Percentiles rank a stretch among this genome's conserved stretches.
These are phyloP conservation scores for Neofusicoccum laricinum DNA, from an alignment of 2,329 filamentous ascomycete genomes.

Conservation along the genomic window DNA sequence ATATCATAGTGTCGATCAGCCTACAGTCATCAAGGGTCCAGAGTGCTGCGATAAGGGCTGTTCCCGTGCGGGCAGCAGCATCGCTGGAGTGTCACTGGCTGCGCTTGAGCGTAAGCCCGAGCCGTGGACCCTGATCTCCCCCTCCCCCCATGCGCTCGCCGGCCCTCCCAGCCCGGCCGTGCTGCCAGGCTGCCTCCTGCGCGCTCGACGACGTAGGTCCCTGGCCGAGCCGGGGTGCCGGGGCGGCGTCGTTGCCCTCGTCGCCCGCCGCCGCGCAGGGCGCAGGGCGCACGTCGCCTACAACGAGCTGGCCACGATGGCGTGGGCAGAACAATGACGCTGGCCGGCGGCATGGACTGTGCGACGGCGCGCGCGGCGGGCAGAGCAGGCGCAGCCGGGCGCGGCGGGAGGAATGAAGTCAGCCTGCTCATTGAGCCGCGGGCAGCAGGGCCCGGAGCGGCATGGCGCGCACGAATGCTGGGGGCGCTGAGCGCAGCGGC, in stretches of 20 bases:
- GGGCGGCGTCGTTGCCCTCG: no score
- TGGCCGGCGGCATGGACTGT: conserved; percentile 3
- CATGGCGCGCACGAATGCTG: neutral
- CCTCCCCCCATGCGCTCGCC: neutral
- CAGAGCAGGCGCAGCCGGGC: neutral
- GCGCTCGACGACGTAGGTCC: neutral
- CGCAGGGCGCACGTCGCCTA: neutral
- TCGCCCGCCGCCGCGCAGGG: neutral
- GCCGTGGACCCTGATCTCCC: conserved; percentile 8
- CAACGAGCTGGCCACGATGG: no score
- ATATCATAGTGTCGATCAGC: conserved; percentile 11
- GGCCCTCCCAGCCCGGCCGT: neutral
- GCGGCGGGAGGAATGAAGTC: neutral
- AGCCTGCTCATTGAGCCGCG: neutral
- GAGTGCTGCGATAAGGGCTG: neutral
- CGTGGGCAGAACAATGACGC: neutral
- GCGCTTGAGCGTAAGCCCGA: neutral
- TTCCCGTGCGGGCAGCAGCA: neutral
- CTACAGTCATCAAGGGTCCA: neutral
- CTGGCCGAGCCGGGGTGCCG: no score
- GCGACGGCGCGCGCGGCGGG: neutral
- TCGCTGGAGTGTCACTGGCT: neutral
- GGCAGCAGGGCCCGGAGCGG: neutral
- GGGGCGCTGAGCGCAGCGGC: neutral
- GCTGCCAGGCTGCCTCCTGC: neutral